Evolutionary conservation across 2,329 filamentous ascomycete genomes (phyloP).

Genomic region (Sphaerulina vaccinii): DNA sequence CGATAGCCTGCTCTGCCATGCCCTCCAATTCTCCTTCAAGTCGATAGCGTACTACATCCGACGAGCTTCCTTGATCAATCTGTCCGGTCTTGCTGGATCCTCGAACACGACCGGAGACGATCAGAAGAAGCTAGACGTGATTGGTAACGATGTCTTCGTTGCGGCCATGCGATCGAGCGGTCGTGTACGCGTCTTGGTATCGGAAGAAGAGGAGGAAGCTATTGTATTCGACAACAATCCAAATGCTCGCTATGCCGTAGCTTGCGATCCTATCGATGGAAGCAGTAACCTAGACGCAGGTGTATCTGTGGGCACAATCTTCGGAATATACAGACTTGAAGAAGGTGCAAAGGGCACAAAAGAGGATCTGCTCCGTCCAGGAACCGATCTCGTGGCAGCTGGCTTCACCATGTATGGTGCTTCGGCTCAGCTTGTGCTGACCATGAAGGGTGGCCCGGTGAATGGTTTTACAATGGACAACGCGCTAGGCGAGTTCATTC

Average conservation of each 20-base stretch:
- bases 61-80: slow-evolving; percentile 80
- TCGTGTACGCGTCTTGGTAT: slow-evolving; percentile 89
- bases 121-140: slow-evolving; percentile 99
- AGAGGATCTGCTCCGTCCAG: slow-evolving; percentile 84
- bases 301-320: slow-evolving; percentile 97
- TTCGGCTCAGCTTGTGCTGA: slow-evolving; percentile 92
- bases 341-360: slow-evolving; percentile 71
- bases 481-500: slow-evolving; percentile 95
- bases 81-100: slow-evolving; percentile 90
- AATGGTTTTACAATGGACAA: slow-evolving; percentile 98
- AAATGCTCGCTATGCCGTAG: slow-evolving; percentile 81
- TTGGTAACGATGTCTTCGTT: slow-evolving; percentile 97
- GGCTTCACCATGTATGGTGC: slow-evolving; percentile 99
- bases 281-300: slow-evolving; percentile 97
- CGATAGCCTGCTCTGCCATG: slow-evolving; percentile 84
- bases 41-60: slow-evolving; percentile 99
- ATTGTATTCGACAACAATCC: slow-evolving; percentile 80
- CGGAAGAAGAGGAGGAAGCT: slow-evolving; percentile 91
- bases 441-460: slow-evolving; percentile 87
- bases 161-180: slow-evolving; percentile 90
- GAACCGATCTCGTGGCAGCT: slow-evolving; percentile 85
- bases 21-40: slow-evolving; percentile 99
- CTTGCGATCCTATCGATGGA: slow-evolving; percentile 96
- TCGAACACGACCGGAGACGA: slow-evolving; percentile 96
- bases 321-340: slow-evolving; percentile 85